Percentiles rank a stretch among this genome's conserved stretches.
phyloP scores from a whole-genome alignment of 768 basidiomycete genomes.

The Phaeotremella fagi region DNA sequence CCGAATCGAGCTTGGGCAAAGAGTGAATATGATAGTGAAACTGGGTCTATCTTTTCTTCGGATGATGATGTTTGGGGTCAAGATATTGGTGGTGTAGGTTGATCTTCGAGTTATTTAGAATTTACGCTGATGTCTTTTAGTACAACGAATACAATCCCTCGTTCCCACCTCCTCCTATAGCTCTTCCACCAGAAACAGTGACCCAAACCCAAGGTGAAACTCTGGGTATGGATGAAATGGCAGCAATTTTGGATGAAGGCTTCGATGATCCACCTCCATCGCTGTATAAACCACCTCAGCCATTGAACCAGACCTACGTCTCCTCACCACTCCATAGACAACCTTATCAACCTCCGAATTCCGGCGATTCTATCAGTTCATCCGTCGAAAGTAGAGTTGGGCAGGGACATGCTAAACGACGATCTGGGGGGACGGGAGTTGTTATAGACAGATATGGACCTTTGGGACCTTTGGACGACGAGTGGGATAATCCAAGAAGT shows the following conservation, averaged over 20 bases:
- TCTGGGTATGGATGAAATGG: slow-evolving; percentile 70
- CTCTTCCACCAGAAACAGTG: slow-evolving; percentile 52
- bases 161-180: slow-evolving; percentile 82
- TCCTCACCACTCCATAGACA: slow-evolving; percentile 22
- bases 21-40: slow-evolving; percentile 54
- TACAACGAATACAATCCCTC: slow-evolving; percentile 79
- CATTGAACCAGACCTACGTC: slow-evolving; percentile 7
- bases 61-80: slow-evolving; percentile 95
- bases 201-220: slow-evolving; percentile 47
- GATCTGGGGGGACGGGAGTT: slow-evolving; percentile 35
- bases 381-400: slow-evolving; percentile 32
- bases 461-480: slow-evolving; percentile 38
- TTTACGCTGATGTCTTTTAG: slow-evolving; percentile 4
- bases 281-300: not conserved
- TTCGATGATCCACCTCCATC: slow-evolving; percentile 64
- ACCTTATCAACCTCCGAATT: slow-evolving; percentile 19
- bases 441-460: slow-evolving; percentile 42
- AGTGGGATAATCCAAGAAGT: slow-evolving; percentile 32
- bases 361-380: slow-evolving; percentile 25
- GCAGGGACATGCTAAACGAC: slow-evolving; percentile 46
- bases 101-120: not conserved
- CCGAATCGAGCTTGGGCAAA: slow-evolving; percentile 21
- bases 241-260: slow-evolving; percentile 86
- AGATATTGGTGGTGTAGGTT: slow-evolving; percentile 71
- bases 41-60: slow-evolving; percentile 65